A percentile compares a stretch with the other conserved stretches of the same genome.
Conservation (phyloP, 2,329 filamentous ascomycete genomes). For the Pseudopithomyces chartarum region DNA sequence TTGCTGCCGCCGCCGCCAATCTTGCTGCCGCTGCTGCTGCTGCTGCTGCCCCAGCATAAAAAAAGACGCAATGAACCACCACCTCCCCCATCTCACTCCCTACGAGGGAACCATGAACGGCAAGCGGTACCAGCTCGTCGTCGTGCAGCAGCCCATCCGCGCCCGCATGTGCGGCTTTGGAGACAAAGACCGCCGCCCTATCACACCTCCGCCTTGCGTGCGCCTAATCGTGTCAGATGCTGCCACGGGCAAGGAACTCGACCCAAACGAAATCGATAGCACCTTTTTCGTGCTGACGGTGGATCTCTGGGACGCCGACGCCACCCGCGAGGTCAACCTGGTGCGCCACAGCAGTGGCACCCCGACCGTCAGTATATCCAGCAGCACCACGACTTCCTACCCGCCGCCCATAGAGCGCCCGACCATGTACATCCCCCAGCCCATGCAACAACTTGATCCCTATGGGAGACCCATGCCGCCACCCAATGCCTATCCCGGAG, state of each 20-base stretch:
- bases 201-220: conserved; percentile 93
- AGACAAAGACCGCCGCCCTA: conserved; percentile 96
- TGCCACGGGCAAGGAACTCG: conserved; percentile 76
- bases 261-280: conserved; percentile 75
- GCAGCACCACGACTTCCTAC: conserved; percentile 79
- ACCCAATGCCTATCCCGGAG: conserved; percentile 12
- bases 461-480: conserved; percentile 44
- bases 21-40: not conserved
- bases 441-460: conserved; percentile 29
- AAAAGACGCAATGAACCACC: not conserved
- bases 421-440: conserved; percentile 25
- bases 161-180: conserved; percentile 99
- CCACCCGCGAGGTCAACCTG: conserved; percentile 67
- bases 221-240: conserved; percentile 78
- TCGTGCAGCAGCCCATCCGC: conserved; percentile 88
- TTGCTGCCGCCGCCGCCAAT: conserved; percentile 1
- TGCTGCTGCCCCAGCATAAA: not conserved
- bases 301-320: conserved; percentile 69
- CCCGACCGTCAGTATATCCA: conserved; percentile 74
- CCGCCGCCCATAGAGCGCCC: conserved; percentile 56
- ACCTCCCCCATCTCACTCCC: conserved; percentile 4
- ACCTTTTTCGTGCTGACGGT: conserved; percentile 72
- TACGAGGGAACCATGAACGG: conserved; percentile 19
- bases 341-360: conserved; percentile 68
- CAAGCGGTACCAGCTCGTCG: conserved; percentile 61